Evolutionary conservation across 176 grass and related monocot genomes (phyloP), one percentile per base, ranked within the genome.

Genomic region (Saccharum officinarum): DNA sequence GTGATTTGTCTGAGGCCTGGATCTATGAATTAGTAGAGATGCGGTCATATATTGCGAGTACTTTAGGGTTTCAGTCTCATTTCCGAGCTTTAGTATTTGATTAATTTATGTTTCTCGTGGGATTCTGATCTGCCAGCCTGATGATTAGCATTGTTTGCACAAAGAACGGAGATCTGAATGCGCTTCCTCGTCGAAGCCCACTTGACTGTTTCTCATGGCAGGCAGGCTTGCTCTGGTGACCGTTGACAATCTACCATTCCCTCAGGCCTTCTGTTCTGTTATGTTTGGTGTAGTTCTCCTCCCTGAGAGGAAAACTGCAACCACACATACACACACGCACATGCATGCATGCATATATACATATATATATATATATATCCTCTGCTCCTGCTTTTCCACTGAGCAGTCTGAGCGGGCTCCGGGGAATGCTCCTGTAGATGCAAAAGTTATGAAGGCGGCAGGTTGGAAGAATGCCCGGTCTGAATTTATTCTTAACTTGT

Each of bases 71-170:
- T 78, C 34, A 17, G 34, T 39, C 36, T 40, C 36, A 41, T 40
- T 60, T 38, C 10, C 8, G 33, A 40, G 12, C 20, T 40, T 40
- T 34, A 26, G 20, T 17, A 25, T 3, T 10, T 40, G 36, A 17
- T 23, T 62, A 4, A 8, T 62, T 61, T 62, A 14, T 61, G 55
- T 39, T 28, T 60, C 8, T 26, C 10, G 18, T 31, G 22, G 36
- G 44, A 10, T 20, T 74, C 44, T 55, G 45, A 75, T 61, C 69
- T 87, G 52, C 62, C 22, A 41, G 71, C 83, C 77, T 85, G 50
- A 89, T 89, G 82, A 89, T 85, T 81, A 75, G 26, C 78, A 79
- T n/a, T 77, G 5, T 73, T 75, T 75, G 41, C 82, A 83, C 26
- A 10, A 64, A 80, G 75, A 88, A 80, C 18, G 68, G 87, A 84